Evolutionary conservation across 2,329 filamentous ascomycete species (phyloP), one percentile per base, ranked within the genome.

Genomic region (Aureobasidium melanogenum): DNA sequence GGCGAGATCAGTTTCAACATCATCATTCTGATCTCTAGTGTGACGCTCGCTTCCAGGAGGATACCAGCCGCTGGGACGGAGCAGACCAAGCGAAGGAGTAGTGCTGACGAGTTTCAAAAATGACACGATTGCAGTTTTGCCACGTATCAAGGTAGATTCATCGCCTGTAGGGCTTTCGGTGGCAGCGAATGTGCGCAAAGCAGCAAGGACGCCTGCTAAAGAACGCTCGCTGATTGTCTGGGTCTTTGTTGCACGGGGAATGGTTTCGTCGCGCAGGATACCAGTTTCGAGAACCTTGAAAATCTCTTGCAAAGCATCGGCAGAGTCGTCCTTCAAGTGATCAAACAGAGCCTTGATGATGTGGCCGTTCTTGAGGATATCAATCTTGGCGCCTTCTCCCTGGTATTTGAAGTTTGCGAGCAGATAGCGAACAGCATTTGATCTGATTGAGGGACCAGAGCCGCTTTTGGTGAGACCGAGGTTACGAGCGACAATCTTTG

Each of bases 21-120:
- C 51, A n/a, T 60, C 60, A 4, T 46, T 51, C 24, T 65, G 62
- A 19, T 63, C 63, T 61, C 66, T 62, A 66, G 72, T 66, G 76
- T 73, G 22, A 9, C 61, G 62, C 63, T 88, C 84, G 50, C 81
- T 77, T 14, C 84, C 83, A 43, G 86, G 84, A 7, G 91, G 89
- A 72, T 97, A 97, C 74, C 91, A 89, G n/a, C 91, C 92, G 38
- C 84, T 85, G 62, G 89, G 87, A 3, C 86, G 82, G 58, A 91
- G 83, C 57, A 96, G 82, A 15, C 93, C 94, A 54, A 87, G 84
- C 4, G 80, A 81, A 0, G 86, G 77, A 44, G 83, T 86, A 1
- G 89, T 95, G 73, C 91, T 97, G 3, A 88, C 81, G 38, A 84
- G 79, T 52, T 87, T 74, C 48, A 99, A 77, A 66, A 97, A 89